Evolutionary conservation across 192 early-diverging fungal species (phyloP).

Genomic region (Coemansia sp.): DNA sequence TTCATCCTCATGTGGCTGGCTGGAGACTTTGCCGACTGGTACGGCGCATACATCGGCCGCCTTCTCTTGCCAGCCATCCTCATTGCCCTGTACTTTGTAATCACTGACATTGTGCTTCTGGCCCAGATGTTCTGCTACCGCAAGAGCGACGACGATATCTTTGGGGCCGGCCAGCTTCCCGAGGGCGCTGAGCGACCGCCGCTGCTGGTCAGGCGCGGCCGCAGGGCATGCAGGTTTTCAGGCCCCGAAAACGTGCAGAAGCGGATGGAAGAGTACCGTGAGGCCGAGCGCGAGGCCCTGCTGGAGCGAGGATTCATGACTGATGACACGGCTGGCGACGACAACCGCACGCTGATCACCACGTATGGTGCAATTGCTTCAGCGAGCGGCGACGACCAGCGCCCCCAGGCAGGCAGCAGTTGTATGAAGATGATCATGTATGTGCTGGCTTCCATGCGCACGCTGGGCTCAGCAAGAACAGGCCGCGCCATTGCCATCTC

Average conservation of each 20-base stretch:
- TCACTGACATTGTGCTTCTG: conserved; percentile 68
- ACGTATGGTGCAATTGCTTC: conserved; percentile 20
- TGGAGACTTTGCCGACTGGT: conserved; percentile 52
- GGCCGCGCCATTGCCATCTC: conserved; percentile 29
- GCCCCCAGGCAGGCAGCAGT: background rate
- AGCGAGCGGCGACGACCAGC: background rate
- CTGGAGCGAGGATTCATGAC: conserved; percentile 32
- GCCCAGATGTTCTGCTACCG: conserved; percentile 67
- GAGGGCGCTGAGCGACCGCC: conserved; percentile 48
- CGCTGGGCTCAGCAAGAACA: conserved; percentile 17
- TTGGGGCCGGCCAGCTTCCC: conserved; percentile 38
- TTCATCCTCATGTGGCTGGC: conserved; percentile 54
- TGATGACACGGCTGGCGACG: background rate
- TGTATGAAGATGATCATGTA: background rate
- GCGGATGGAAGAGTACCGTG: conserved; percentile 39
- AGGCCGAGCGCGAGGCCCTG: conserved; percentile 40
- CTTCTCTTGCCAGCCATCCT: conserved; percentile 59
- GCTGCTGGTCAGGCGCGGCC: conserved; percentile 40
- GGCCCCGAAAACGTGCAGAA: conserved; percentile 20
- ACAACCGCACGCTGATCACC: background rate
- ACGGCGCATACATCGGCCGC: conserved; percentile 45
- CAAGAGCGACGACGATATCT: conserved; percentile 45
- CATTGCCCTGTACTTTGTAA: conserved; percentile 71
- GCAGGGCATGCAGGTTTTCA: conserved; percentile 35
- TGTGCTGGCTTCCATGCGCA: conserved; percentile 15